Evolutionary conservation across 2,329 filamentous ascomycete genomes (phyloP), one percentile per base, ranked within the genome.

Genomic region (Fusarium denticulatum): DNA sequence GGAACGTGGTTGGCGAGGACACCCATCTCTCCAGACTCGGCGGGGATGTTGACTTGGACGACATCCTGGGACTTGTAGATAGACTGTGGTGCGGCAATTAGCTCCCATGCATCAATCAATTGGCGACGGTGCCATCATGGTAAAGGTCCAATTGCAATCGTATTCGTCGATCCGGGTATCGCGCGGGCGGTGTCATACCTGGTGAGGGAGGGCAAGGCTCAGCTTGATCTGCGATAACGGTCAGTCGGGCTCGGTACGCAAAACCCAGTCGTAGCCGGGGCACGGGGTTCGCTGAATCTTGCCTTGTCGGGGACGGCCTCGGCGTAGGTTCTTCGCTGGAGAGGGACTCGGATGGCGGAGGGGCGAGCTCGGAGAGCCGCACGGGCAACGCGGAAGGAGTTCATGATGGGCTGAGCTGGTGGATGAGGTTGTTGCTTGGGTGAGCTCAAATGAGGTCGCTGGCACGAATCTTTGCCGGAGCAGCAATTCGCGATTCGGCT

Each of bases 11-110:
- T 97, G 84, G 96, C 96, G 83, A 99, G 93, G 80, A 99, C 93
- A 93, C 96, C 96, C 96, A 99, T 99, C 81, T 98, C 96, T 84
- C 96, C 96, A 73, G 95, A 97, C 85, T 97, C 96, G 82, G 96
- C 96, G 84, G 96, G 93, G 82, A 99, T 92, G 91, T 99, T 99
- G 89, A 99, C 96, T 89, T 99, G 96, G 82, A 98, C 92, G 82
- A 91, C 89, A 82, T 90, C 88, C 80, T 90, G 86, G 78, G 86
- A 91, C 85, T 89, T 89, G 88, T 89, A 92, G 86, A 92, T 86
- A 80, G 92, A 86, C 93, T 95, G 82, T 72, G 73, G 36, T 86
- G 87, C 84, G 86, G 84, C 80, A 86, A 86, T 88, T 88, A 88
- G 84, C 82, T 79, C 69, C 69, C 58, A 67, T 77, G 68, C 73